Conservation (phyloP, 257 asterid species). For the Capsicum chinense region DNA sequence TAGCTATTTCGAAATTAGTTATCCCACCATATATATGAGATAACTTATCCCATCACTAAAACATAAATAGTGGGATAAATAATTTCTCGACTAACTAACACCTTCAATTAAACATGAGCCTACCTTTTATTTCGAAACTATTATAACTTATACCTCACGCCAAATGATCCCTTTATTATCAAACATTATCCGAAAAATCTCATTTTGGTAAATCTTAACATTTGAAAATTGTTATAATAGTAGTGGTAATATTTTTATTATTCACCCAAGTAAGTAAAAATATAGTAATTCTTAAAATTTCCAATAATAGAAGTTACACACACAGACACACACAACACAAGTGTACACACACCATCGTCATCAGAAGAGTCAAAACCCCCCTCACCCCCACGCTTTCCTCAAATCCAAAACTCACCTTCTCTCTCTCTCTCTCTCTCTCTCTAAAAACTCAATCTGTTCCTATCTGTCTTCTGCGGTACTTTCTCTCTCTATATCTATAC, state of each 20-base stretch:
- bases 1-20: too few species aligned
- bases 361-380: slow-evolving; percentile 34
- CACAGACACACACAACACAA: not conserved
- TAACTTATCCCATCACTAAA: too few species aligned
- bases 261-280: not conserved
- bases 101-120: too few species aligned
- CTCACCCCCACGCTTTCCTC: slow-evolving; percentile 28
- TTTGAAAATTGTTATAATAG: too few species aligned
- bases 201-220: too few species aligned
- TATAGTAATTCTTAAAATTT: not conserved
- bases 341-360: slow-evolving; percentile 7
- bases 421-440: slow-evolving; percentile 25
- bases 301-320: not conserved
- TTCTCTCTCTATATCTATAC: slow-evolving; percentile 49
- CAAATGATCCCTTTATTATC: too few species aligned
- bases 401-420: slow-evolving; percentile 17
- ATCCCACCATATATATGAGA: too few species aligned
- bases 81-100: too few species aligned
- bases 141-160: too few species aligned
- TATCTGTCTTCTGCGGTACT: slow-evolving; percentile 42
- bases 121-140: too few species aligned
- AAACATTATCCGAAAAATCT: too few species aligned
- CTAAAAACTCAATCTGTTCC: slow-evolving; percentile 20
- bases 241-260: not conserved
- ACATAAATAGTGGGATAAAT: too few species aligned